These are phyloP conservation scores for Ganoderma resinaceum DNA, from an alignment of 1,284 basidiomycete species.

Conservation along the genomic window DNA sequence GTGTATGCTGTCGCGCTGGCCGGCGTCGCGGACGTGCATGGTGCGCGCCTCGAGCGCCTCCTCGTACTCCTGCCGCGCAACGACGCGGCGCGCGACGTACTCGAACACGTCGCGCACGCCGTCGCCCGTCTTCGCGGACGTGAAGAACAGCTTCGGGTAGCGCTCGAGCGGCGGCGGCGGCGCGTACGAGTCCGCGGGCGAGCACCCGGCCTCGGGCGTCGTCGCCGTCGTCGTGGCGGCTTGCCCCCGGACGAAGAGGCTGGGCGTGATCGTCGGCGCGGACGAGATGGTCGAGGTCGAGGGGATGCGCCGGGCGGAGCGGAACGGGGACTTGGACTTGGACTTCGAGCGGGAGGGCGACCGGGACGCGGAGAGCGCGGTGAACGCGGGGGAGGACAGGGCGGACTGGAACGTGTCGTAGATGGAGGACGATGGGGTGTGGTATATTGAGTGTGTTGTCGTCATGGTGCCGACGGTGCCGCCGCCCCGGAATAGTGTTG, in stretches of 20 bases:
- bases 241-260: constrained; percentile 55
- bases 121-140: constrained; percentile 76
- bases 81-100: constrained; percentile 68
- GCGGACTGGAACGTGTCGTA: constrained; percentile 59
- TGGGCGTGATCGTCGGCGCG: constrained; percentile 67
- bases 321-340: constrained; percentile 30
- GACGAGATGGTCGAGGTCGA: constrained; percentile 57
- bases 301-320: constrained; percentile 46
- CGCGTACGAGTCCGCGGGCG: constrained; percentile 31
- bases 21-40: constrained; percentile 36
- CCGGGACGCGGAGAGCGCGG: constrained; percentile 37
- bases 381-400: constrained; percentile 61
- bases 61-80: constrained; percentile 67
- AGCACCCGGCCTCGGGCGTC: constrained; percentile 35
- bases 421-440: constrained; percentile 78
- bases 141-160: constrained; percentile 71
- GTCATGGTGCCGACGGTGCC: constrained; percentile 62
- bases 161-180: constrained; percentile 44
- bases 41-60: constrained; percentile 50
- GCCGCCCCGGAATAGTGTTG: constrained; percentile 47
- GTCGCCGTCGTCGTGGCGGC: constrained; percentile 30
- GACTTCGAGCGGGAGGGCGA: constrained; percentile 37
- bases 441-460: constrained; percentile 67
- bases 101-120: constrained; percentile 75
- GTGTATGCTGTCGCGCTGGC: background rate